Evolutionary conservation across 805 yeast genomes (phyloP).

Genomic region (Yarrowia osloensis): DNA sequence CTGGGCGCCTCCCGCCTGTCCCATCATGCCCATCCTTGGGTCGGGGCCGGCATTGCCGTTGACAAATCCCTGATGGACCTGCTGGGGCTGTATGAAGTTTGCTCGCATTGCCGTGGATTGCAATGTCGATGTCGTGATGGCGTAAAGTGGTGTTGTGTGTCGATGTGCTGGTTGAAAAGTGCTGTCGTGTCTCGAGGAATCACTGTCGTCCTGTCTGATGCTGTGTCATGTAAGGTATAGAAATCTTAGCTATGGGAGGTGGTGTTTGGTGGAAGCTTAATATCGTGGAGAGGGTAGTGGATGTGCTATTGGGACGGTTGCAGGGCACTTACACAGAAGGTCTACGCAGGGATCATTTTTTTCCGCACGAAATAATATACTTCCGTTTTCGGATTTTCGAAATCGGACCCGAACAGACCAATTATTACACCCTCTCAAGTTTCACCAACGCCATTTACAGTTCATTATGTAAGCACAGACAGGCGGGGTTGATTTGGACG

Average conservation of each 20-base stretch:
- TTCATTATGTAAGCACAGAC: conserved; percentile 1
- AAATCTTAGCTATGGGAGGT: conserved; percentile 13
- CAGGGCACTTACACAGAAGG: too few species aligned
- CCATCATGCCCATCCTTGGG: conserved; percentile 30
- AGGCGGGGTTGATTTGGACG: neutral
- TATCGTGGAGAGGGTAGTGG: neutral
- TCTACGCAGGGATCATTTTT: neutral
- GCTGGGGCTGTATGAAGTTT: conserved; percentile 31
- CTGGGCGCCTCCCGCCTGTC: conserved; percentile 1
- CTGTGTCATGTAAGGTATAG: conserved; percentile 9
- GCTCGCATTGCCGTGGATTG: conserved; percentile 17
- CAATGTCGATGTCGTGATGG: neutral
- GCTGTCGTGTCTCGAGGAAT: conserved; percentile 3
- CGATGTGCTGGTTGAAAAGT: neutral
- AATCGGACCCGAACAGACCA: neutral
- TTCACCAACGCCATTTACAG: neutral
- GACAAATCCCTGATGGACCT: conserved; percentile 21
- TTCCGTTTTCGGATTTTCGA: neutral
- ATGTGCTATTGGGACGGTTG: neutral
- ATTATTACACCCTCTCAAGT: neutral
- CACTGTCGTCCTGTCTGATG: conserved; percentile 1
- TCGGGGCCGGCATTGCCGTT: conserved; percentile 28
- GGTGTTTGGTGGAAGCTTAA: conserved; percentile 6
- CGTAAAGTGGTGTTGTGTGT: neutral
- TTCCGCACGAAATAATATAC: neutral